A percentile compares a stretch with the other conserved stretches of the same genome.
phyloP scores from a whole-genome alignment of 257 asterid species.

The Striga asiatica region DNA sequence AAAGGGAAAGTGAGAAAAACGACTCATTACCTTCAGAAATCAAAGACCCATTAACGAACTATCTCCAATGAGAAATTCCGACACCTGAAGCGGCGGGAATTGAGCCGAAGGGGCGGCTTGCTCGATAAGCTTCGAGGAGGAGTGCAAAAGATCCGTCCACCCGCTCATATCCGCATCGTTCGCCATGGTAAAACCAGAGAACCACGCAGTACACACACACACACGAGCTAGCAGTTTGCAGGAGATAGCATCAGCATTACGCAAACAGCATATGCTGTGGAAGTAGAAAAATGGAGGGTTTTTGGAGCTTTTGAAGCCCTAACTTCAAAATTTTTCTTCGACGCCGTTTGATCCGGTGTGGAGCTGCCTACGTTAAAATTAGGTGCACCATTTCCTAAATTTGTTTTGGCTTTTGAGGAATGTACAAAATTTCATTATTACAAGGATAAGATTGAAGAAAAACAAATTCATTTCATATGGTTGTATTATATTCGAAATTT shows the following conservation, averaged over 20 bases:
- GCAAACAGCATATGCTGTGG: background rate
- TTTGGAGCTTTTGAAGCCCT: constrained; percentile 43
- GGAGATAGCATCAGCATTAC: background rate
- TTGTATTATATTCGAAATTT: no score
- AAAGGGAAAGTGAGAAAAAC: background rate
- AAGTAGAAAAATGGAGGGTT: constrained; percentile 15
- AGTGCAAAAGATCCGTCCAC: constrained; percentile 91
- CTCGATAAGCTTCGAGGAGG: constrained; percentile 93
- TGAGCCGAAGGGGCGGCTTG: constrained; percentile 98
- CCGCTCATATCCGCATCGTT: constrained; percentile 76
- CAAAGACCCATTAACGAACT: background rate
- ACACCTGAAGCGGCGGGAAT: constrained; percentile 95
- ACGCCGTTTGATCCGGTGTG: constrained; percentile 18
- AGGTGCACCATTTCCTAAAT: background rate
- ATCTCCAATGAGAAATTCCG: background rate
- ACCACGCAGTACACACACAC: constrained; percentile 14
- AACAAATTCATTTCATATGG: no score
- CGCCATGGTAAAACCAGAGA: constrained; percentile 38
- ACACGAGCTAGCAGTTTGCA: background rate
- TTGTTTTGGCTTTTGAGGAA: no score
- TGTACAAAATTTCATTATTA: no score
- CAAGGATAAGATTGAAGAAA: no score
- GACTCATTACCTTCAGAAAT: background rate
- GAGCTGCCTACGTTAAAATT: background rate
- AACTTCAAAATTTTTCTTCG: constrained; percentile 27